Base-by-base conservation (phyloP, 495 filamentous ascomycete species). In the Recurvomyces mirabilis region DNA sequence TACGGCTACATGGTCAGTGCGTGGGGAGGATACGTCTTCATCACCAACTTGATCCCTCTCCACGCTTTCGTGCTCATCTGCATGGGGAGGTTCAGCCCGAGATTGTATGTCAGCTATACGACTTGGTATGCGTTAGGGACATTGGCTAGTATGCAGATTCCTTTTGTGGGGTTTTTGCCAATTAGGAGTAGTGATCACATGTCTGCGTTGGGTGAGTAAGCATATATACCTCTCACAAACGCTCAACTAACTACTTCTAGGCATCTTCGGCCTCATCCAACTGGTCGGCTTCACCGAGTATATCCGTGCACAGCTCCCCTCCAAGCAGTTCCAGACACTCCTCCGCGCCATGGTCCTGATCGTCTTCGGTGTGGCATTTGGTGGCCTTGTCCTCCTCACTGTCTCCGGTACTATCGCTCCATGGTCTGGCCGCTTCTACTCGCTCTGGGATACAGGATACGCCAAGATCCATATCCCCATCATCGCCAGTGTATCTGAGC, bases 1-100 rank as follows among this genome's bases (percentile, higher is more conserved):
- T 99, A 99, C 63, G 93, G 93, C 46, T 99, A 99, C 73, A 99
- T 99, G 93, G 93, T 99, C 29, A 87, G 88, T 41, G 91, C 93
- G 25, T 99, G 93, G 93, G 93, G 93, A 70, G 93, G 93, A 60
- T 99, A 99, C 64, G 93, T 95, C 51, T 99, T 99, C 74, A 99
- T 99, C 58, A 99, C 93, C 49, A 96, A 94, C 59, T 68, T 99
- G 62, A 80, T 99, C 31, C 93, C 93, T 28, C 78, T 99, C 37
- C 93, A 99, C 63, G 79, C 86, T 13, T 93, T 99, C 59, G 88
- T 96, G 22, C 73, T 99, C 46, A 77, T 96, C 51, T 86, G 79
- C 67, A 99, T 99, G 93, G 93, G 93, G 33, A 73, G 93, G 38
- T 99, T 87, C 65, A 94, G 88, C 69, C 79, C 84, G 37, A 77